Base-by-base conservation (phyloP, 2,329 filamentous ascomycete genomes). In the Xylaria sp. region DNA sequence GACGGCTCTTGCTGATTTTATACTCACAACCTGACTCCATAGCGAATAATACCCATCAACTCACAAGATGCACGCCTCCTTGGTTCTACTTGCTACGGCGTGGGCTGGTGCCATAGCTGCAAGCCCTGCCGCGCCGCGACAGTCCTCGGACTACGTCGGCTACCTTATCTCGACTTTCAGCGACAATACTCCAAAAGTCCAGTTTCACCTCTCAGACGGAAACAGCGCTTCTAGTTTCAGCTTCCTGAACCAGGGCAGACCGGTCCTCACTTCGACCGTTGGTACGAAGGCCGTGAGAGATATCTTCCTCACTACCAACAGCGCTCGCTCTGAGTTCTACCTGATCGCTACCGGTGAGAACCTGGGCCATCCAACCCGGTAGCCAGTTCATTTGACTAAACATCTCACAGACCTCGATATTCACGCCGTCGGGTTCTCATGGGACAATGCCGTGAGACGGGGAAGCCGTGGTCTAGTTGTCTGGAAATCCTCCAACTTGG, bases 121-220 rank as follows among this genome's bases (percentile, higher is more conserved):
- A 20, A 60, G 41, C 42, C 60, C 56, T 13, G 38, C 39, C 11
- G 9, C 38, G 20, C 48, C 54, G 16, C 50, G 54, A 5, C 56
- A 57, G 17, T 41, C 52, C 7, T 56, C 60, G n/a, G 54, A 47
- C 16, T 68, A 66, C 17, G 69, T 66, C 4, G 71, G 70, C 21
- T 73, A 73, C 17, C 65, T 73, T 7, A 63, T 73, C 39, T 72
- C 71, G 20, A 73, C 71, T 0, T 73, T 73, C 40, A 67, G 61
- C 37, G 71, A 73, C 43, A 64, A 63, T 1, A 63, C 49, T 7
- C 71, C 70, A 1, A 60, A 67, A 41, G 63, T 73, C 6, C 69
- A 72, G 21, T 68, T 66, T 53, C 61, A 73, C 38, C 63, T 73
- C 1, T 73, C 71, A 3, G 52, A 72, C 1, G 68, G 66, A 0